Percentiles rank a stretch among this genome's conserved stretches.
Conservation (phyloP, 495 filamentous ascomycete genomes). For the Xylaria curta region DNA sequence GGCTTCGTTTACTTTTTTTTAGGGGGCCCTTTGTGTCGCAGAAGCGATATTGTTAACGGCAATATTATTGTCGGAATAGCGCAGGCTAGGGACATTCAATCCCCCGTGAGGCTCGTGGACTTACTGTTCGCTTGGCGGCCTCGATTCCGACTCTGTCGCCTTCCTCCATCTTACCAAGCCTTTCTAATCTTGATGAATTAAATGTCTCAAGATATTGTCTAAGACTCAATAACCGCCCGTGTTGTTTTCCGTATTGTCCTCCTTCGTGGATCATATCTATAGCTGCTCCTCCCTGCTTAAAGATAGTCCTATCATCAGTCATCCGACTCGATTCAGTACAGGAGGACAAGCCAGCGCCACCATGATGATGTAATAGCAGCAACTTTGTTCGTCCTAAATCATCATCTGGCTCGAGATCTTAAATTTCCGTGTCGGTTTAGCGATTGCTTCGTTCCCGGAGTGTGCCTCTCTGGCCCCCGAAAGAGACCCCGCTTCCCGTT, state of each 20-base stretch:
- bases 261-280: background rate
- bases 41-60: background rate
- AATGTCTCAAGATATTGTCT: conserved; percentile 6
- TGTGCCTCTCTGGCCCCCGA: background rate
- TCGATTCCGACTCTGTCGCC: background rate
- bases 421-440: background rate
- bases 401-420: background rate
- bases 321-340: background rate
- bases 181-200: conserved; percentile 7
- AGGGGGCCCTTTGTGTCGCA: background rate
- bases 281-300: conserved; percentile 2
- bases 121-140: conserved; percentile 19
- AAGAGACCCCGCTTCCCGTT: conserved; percentile 1
- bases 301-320: conserved; percentile 17
- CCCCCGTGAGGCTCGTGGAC: background rate
- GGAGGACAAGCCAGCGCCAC: background rate
- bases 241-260: background rate
- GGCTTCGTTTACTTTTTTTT: background rate
- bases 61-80: background rate
- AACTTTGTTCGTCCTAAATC: background rate
- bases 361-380: conserved; percentile 13
- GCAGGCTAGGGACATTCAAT: background rate
- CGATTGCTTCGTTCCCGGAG: background rate
- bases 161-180: background rate
- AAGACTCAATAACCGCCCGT: background rate